Percentiles rank a stretch among this genome's conserved stretches.
These are phyloP conservation scores for Rhynchosporium agropyri DNA, from an alignment of 2,329 filamentous ascomycete genomes.

Conservation along the genomic window DNA sequence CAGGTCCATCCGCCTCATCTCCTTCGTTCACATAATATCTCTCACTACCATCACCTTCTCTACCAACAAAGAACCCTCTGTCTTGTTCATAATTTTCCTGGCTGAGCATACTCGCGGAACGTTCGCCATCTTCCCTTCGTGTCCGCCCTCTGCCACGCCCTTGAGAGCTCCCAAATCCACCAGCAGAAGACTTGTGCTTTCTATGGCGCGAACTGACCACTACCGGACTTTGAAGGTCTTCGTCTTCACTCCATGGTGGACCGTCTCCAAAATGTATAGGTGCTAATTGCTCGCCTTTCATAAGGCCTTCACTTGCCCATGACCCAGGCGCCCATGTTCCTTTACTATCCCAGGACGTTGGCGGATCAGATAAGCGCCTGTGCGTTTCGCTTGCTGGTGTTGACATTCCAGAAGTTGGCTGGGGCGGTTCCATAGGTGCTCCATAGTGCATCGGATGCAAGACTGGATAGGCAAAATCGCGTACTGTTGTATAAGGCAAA, in stretches of 20 bases:
- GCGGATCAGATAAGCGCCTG: conserved; percentile 81
- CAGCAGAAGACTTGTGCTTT: conserved; percentile 75
- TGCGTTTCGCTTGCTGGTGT: conserved; percentile 79
- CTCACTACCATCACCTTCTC: conserved; percentile 71
- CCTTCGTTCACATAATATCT: conserved; percentile 73
- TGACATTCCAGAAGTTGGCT: conserved; percentile 75
- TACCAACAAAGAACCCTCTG: conserved; percentile 67
- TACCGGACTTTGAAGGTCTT: conserved; percentile 86
- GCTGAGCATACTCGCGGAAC: conserved; percentile 49
- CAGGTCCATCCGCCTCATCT: conserved; percentile 72
- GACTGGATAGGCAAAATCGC: conserved; percentile 90
- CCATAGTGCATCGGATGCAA: conserved; percentile 91
- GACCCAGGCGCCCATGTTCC: conserved; percentile 57
- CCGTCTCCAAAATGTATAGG: conserved; percentile 85
- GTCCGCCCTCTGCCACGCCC: conserved; percentile 50
- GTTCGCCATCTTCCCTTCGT: conserved; percentile 46
- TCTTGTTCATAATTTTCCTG: conserved; percentile 59
- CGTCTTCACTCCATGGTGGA: conserved; percentile 92
- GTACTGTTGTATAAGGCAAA: conserved; percentile 83
- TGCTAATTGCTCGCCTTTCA: conserved; percentile 71
- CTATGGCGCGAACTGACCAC: conserved; percentile 83
- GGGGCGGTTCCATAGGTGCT: conserved; percentile 73
- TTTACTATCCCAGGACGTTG: conserved; percentile 72
- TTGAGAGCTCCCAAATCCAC: conserved; percentile 47
- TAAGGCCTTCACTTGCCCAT: conserved; percentile 50